Base-by-base conservation (phyloP, 2,329 filamentous ascomycete genomes). In the Pyrenophora seminiperda region DNA sequence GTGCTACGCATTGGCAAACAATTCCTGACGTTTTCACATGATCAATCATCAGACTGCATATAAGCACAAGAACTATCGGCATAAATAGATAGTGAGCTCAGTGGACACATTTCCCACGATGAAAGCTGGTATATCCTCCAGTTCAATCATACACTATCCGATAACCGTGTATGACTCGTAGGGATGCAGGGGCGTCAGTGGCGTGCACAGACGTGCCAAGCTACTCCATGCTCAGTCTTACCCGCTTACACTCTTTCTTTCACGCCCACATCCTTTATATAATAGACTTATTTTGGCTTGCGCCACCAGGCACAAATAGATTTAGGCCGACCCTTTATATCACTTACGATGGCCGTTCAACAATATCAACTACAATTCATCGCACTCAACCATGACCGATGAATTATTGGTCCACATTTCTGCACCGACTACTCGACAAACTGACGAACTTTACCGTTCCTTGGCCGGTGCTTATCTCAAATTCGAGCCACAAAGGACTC, bases 371-470 rank as follows among this genome's bases (percentile, higher is more conserved):
- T 45, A 29, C 18, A 42, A 18, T n/a, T 27, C n/a, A 14, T 44
- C 14, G 34, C 24, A 30, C 40, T 44, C 49, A 48, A 53, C 39
- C 32, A 70, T 69, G 68, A 57, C 54, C 47, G 69, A 75, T 62
- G 72, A 77, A 50, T 67, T 80, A 20, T 67, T 78, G 24, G 73
- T 76, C 27, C 78, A 80, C 59, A 73, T 77, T 32, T 76, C 76
- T 50, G 73, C 77, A 5, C 66, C 76, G 7, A 71, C 73, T 7
- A 74, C 70, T 30, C 68, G 65, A 22, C 65, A 67, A 31, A 71
- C 75, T 51, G 78, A 80, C 64, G 69, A 76, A 30, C 53, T 68
- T 4, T 77, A 73, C 51, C 67, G 65, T 38, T 66, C 68, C 34
- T 63, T 78, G 51, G 75, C 75, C 10, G 57, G 66, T 19, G 71